A percentile compares a stretch with the other conserved stretches of the same genome.
Conservation (phyloP, 1,284 basidiomycete species). For the Meripilus lineatus region DNA sequence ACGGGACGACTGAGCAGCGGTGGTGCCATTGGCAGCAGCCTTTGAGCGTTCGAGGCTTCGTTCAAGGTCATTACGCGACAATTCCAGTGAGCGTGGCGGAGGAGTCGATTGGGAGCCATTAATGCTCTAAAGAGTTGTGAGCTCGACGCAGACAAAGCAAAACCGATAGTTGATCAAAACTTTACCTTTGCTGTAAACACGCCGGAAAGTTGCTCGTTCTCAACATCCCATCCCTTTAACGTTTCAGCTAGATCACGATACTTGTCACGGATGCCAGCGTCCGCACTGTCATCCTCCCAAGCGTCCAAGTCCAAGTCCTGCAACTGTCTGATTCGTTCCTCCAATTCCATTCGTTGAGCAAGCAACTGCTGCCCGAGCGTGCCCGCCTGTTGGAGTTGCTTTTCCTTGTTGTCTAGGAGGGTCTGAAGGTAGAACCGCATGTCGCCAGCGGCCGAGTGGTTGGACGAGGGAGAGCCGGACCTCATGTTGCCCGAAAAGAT, state of each 20-base stretch:
- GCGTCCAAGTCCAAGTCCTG: conserved; percentile 60
- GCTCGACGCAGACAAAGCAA: conserved; percentile 20
- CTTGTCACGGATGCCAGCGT: conserved; percentile 51
- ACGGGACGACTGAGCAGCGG: conserved; percentile 69
- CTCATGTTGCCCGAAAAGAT: conserved; percentile 13
- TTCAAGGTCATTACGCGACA: conserved; percentile 37
- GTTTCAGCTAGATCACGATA: conserved; percentile 78
- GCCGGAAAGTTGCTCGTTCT: conserved; percentile 77
- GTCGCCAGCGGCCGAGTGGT: too few species aligned
- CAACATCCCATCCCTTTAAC: conserved; percentile 74
- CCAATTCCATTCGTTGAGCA: conserved; percentile 86
- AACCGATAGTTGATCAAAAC: conserved; percentile 14
- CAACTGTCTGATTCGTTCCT: conserved; percentile 78
- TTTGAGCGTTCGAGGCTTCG: conserved; percentile 38
- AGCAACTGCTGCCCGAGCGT: conserved; percentile 89
- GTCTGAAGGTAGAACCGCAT: conserved; percentile 73
- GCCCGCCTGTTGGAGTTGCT: conserved; percentile 85
- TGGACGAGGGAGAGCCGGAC: conserved; percentile 35
- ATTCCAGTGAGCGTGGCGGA: conserved; percentile 28
- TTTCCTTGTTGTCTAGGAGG: conserved; percentile 84
- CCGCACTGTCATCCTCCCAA: conserved; percentile 56
- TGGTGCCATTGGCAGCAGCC: conserved; percentile 35
- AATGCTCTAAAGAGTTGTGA: conserved; percentile 6
- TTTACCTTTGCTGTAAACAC: conserved; percentile 67
- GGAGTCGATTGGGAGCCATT: conserved; percentile 38